phyloP scores from a whole-genome alignment of 2,329 filamentous ascomycete genomes.

The Lasiodiplodia gonubiensis region DNA sequence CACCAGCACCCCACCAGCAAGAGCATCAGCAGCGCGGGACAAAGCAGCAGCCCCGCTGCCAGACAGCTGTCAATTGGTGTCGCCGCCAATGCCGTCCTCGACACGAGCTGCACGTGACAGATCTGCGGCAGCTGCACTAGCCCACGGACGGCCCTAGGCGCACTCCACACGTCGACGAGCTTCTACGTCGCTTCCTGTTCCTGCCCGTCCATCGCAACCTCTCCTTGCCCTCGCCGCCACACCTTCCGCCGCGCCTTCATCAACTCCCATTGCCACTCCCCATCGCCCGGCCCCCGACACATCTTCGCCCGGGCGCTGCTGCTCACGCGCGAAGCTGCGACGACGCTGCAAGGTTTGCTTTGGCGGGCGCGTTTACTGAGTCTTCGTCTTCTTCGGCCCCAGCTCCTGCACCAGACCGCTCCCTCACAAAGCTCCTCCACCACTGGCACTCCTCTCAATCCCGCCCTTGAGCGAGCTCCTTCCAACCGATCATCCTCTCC shows the following conservation, averaged over 20 bases:
- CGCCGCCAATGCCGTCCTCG: neutral
- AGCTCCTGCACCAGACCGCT: constrained; percentile 28
- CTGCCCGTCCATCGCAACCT: constrained; percentile 21
- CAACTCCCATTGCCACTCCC: constrained; percentile 32
- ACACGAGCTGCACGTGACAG: neutral
- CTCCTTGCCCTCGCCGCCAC: constrained; percentile 9
- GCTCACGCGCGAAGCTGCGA: constrained; percentile 15
- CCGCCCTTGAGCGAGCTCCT: constrained; percentile 27
- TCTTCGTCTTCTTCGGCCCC: constrained; percentile 29
- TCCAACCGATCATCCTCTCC: constrained; percentile 33
- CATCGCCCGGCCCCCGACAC: neutral
- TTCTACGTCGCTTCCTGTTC: constrained; percentile 27
- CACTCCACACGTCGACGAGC: constrained; percentile 12
- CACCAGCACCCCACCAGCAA: neutral
- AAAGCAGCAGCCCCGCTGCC: neutral
- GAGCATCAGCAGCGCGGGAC: neutral
- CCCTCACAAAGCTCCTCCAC: constrained; percentile 28
- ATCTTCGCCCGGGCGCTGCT: constrained; percentile 21
- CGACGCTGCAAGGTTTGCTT: constrained; percentile 30
- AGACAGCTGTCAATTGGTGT: neutral
- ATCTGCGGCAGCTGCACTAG: constrained; percentile 1
- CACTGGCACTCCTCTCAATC: constrained; percentile 25
- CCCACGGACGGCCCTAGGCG: neutral
- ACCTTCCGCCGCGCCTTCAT: constrained; percentile 26
- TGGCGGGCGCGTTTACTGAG: constrained; percentile 29